Evolutionary conservation across 78 protist genomes (phyloP).

Genomic region (Speleostelium caveatum): DNA sequence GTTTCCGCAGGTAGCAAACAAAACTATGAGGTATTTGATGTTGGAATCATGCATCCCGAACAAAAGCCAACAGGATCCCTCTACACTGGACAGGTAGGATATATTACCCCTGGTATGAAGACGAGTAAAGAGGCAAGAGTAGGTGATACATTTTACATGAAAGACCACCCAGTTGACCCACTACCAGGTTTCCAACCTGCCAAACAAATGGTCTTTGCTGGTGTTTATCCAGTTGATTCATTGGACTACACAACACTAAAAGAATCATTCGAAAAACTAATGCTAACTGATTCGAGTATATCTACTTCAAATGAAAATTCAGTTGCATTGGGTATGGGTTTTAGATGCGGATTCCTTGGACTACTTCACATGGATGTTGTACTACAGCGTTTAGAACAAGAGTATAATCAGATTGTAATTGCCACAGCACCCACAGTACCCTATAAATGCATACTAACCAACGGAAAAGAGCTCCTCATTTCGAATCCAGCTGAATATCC

Average conservation of each 20-base stretch:
- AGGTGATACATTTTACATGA: slow-evolving; percentile 92
- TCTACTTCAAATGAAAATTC: slow-evolving; percentile 35
- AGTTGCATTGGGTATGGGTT: slow-evolving; percentile 94
- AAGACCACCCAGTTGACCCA: slow-evolving; percentile 60
- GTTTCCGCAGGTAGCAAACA: slow-evolving; percentile 7
- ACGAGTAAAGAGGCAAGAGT: slow-evolving; percentile 85
- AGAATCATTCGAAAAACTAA: slow-evolving; percentile 81
- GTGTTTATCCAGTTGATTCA: slow-evolving; percentile 81
- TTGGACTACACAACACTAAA: slow-evolving; percentile 33
- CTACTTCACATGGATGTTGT: slow-evolving; percentile 96
- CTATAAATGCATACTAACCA: slow-evolving; percentile 33
- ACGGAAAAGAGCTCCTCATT: slow-evolving; percentile 34
- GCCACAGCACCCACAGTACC: slow-evolving; percentile 94
- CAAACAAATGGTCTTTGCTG: slow-evolving; percentile 88
- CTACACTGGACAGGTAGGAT: slow-evolving; percentile 94
- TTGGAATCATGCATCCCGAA: slow-evolving; percentile 92
- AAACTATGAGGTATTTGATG: slow-evolving; percentile 84
- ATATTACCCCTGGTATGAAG: slow-evolving; percentile 82
- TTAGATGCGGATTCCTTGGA: slow-evolving; percentile 96
- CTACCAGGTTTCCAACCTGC: slow-evolving; percentile 89
- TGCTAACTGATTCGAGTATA: slow-evolving; percentile 88
- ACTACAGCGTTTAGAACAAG: slow-evolving; percentile 88
- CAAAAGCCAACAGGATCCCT: slow-evolving; percentile 69
- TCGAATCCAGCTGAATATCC: slow-evolving; percentile 74
- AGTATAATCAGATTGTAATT: slow-evolving; percentile 80